Conservation (phyloP, 2,329 filamentous ascomycete species). For the Grosmannia huntii region DNA sequence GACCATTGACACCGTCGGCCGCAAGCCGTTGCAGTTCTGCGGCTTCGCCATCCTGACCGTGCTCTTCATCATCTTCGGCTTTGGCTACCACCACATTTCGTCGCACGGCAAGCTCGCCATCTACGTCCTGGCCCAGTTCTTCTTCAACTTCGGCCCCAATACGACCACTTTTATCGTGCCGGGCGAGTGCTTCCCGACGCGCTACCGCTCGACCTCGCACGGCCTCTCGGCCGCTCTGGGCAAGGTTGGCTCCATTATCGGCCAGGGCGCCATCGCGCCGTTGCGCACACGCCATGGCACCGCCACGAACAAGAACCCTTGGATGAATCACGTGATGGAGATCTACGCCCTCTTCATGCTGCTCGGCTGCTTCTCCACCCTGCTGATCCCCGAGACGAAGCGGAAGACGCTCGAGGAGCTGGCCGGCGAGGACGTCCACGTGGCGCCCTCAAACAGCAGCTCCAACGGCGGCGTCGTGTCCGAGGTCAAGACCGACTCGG, state of each 20-base stretch:
- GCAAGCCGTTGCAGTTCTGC: slow-evolving; percentile 62
- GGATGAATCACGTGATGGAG: slow-evolving; percentile 67
- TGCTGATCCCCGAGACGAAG: slow-evolving; percentile 64
- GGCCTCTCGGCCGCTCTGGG: slow-evolving; percentile 42
- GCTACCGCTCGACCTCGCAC: slow-evolving; percentile 44
- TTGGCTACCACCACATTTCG: slow-evolving; percentile 42
- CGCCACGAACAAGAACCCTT: slow-evolving; percentile 33
- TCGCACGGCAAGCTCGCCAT: slow-evolving; percentile 40
- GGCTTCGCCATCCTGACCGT: slow-evolving; percentile 49
- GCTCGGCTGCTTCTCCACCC: slow-evolving; percentile 52
- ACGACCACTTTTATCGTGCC: slow-evolving; percentile 45
- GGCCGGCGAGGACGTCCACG: slow-evolving; percentile 14
- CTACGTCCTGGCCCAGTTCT: slow-evolving; percentile 44
- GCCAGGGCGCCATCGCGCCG: slow-evolving; percentile 43
- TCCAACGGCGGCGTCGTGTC: slow-evolving; percentile 1
- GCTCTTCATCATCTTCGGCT: slow-evolving; percentile 50
- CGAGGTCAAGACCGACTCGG: slow-evolving; percentile 7
- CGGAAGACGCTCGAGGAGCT: slow-evolving; percentile 60
- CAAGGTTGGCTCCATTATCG: slow-evolving; percentile 44
- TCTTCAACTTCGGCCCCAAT: slow-evolving; percentile 48
- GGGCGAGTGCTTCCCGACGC: slow-evolving; percentile 43
- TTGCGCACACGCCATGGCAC: slow-evolving; percentile 35
- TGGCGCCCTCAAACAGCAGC: slow-evolving; percentile 5
- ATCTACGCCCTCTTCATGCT: slow-evolving; percentile 70
- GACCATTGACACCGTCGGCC: slow-evolving; percentile 55